A percentile compares a stretch with the other conserved stretches of the same genome.
Evolutionary conservation across 441 rosid genomes (phyloP).

Genomic region (Macaranga tanarius): DNA sequence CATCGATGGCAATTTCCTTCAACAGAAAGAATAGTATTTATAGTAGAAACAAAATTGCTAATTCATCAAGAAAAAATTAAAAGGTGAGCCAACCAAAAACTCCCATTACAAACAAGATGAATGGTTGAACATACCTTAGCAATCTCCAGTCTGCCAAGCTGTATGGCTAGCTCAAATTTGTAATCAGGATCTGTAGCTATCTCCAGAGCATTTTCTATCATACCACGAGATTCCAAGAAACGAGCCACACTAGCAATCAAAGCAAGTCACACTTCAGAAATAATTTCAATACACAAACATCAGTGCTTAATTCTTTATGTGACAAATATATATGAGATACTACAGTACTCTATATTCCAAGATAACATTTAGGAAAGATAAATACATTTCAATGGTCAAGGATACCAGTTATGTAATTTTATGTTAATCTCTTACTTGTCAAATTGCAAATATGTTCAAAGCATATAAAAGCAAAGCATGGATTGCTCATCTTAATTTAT

Average conservation of each 20-base stretch:
- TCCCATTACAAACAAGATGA: not conserved
- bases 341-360: not conserved
- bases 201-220: slow-evolving; percentile 92
- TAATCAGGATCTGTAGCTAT: slow-evolving; percentile 99
- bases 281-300: slow-evolving; percentile 15
- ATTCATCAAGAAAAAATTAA: slow-evolving; percentile 6
- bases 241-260: slow-evolving; percentile 76
- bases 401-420: not conserved
- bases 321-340: slow-evolving; percentile 5
- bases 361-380: not conserved
- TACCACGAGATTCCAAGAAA: slow-evolving; percentile 97
- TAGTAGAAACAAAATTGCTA: slow-evolving; percentile 8
- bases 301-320: not conserved
- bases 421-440: not conserved
- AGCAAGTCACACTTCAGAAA: slow-evolving; percentile 22
- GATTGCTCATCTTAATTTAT: not conserved
- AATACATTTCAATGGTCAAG: not conserved
- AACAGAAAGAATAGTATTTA: slow-evolving; percentile 21
- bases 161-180: slow-evolving; percentile 93
- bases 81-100: not conserved
- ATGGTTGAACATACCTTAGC: slow-evolving; percentile 62
- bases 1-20: slow-evolving; percentile 86
- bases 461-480: not conserved
- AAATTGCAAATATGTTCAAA: not conserved
- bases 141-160: slow-evolving; percentile 83